Evolutionary conservation across 169 alveolate species (phyloP).

Genomic region (Plasmodium berghei): DNA sequence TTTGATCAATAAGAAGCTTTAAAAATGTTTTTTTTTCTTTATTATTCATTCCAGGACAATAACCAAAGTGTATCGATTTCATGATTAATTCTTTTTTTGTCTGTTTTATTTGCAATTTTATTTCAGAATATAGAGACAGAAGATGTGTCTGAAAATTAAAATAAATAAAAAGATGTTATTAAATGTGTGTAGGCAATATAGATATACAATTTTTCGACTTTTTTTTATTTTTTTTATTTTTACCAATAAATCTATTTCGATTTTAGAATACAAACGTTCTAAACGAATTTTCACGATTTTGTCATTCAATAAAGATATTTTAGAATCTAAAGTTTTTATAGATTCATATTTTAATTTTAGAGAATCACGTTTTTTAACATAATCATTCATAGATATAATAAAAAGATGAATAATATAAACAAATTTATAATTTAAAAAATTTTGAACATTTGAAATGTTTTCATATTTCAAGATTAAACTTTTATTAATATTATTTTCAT

Average conservation of each 20-base stretch:
- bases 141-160: background rate
- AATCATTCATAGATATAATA: constrained; percentile 39
- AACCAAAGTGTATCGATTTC: constrained; percentile 17
- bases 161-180: background rate
- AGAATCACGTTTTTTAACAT: constrained; percentile 20
- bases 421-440: constrained; percentile 25
- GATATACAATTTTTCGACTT: background rate
- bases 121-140: background rate
- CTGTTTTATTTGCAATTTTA: constrained; percentile 10
- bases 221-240: background rate
- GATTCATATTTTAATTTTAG: background rate
- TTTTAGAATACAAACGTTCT: background rate
- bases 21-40: constrained; percentile 26
- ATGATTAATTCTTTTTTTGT: background rate
- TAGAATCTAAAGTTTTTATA: background rate
- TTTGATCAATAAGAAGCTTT: constrained; percentile 21
- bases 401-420: constrained; percentile 3
- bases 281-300: background rate
- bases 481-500: background rate
- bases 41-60: constrained; percentile 13
- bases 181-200: background rate
- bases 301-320: background rate
- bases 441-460: constrained; percentile 50
- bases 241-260: background rate
- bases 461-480: constrained; percentile 46